Percentiles rank a stretch among this genome's conserved stretches.
These are phyloP conservation scores for Fusarium albosuccineum DNA, from an alignment of 2,329 filamentous ascomycete genomes.

Conservation along the genomic window DNA sequence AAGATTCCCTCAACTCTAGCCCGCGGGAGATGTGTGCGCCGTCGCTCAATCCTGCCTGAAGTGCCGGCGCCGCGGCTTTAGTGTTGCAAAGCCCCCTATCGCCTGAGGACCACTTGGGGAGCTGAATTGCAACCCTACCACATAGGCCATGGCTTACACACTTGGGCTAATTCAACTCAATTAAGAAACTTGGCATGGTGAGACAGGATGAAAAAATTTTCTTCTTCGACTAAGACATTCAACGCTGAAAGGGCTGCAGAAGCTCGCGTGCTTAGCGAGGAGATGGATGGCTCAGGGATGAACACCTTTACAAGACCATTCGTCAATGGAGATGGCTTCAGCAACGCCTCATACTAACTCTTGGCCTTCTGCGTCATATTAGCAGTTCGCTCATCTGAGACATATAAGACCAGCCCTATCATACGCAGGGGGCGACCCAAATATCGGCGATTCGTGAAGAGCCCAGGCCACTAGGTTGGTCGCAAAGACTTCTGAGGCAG, in stretches of 20 bases:
- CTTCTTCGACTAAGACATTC: not conserved
- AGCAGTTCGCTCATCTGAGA: slow-evolving; percentile 12
- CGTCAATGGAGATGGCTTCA: slow-evolving; percentile 16
- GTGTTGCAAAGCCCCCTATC: slow-evolving; percentile 28
- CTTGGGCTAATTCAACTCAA: slow-evolving; percentile 4
- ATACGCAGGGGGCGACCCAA: slow-evolving; percentile 7
- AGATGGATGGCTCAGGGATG: slow-evolving; percentile 8
- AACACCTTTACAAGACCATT: slow-evolving; percentile 5
- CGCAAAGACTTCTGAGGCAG: slow-evolving; percentile 7
- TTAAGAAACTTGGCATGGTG: not conserved
- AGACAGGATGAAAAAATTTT: slow-evolving; percentile 7
- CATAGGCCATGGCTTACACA: slow-evolving; percentile 2
- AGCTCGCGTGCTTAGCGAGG: slow-evolving; percentile 25
- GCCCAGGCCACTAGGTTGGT: slow-evolving; percentile 28
- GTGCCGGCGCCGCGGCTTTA: slow-evolving; percentile 33
- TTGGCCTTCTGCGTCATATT: slow-evolving; percentile 20
- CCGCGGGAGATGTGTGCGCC: slow-evolving; percentile 21
- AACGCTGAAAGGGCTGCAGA: slow-evolving; percentile 18
- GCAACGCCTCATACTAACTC: slow-evolving; percentile 24
- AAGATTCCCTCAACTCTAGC: slow-evolving; percentile 28
- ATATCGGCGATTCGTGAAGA: slow-evolving; percentile 20
- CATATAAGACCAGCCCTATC: slow-evolving; percentile 36
- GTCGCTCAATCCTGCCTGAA: slow-evolving; percentile 23
- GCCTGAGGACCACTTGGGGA: slow-evolving; percentile 26
- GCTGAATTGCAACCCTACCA: slow-evolving; percentile 18